Base-by-base conservation (phyloP, 768 basidiomycete genomes). In the Naematelia encephala region DNA sequence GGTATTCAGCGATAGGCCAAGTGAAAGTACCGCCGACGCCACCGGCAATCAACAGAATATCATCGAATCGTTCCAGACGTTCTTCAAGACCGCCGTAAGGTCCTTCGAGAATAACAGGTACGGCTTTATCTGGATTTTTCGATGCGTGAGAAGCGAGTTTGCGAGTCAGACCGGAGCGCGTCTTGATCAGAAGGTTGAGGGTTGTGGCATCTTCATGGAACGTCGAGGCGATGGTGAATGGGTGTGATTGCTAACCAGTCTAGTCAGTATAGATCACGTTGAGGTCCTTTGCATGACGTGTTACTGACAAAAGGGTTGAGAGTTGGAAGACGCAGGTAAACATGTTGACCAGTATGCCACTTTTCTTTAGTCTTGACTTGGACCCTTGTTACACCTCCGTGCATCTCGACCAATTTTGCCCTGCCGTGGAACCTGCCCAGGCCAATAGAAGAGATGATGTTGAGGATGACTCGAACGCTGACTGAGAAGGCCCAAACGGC, bases 31-130 rank as follows among this genome's bases (percentile, higher is more conserved):
- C 46, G 16, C 46, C 46, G 10, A 47, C 46, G 16, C 46, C 46
- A 19, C 46, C 46, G 10, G 46, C 46, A 19, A 47, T 21, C n/a
- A 47, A 19, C n/a, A 47, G 46, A 47, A 47, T 19, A 19, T 47
- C 46, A 21, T 47, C 46, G 46, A 47, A 47, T 11, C 46, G 46
- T 25, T n/a, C 16, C 11, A 47, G 19, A 8, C 46, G 46, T 19
- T 47, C 46, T 25, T 47, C 46, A n/a, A 47, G 16, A 25, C 46
- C 46, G 8, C 46, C 46, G 19, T 47, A 47, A 47, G 46, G 46
- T 11, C 46, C 46, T 47, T 47, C 46, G 19, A 39, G 34, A 39
- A 39, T 39, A 16, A 39, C 34, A 8, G 34, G 34, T 39, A 39
- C 34, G 8, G 34, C 34, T 16, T 39, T 39, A 16, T 39, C 34